Evolutionary conservation across 164 flowering plant species (phyloP).

Genomic region (Dillenia suffruticosa): DNA sequence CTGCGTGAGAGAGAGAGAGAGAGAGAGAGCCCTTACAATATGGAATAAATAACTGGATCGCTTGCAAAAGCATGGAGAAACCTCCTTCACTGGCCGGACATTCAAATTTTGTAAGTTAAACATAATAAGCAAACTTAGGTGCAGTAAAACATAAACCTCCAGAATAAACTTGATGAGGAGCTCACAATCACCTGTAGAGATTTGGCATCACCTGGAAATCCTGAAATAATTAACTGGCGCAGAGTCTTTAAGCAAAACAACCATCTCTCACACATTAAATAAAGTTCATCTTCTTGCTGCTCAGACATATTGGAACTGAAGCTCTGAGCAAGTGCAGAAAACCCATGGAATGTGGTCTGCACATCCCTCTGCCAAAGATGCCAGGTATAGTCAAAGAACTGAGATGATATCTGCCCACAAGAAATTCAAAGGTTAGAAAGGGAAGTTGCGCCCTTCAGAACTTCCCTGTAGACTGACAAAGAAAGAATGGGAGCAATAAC

Average conservation of each 20-base stretch:
- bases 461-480: too few species aligned
- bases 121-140: neutral
- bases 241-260: conserved; percentile 75
- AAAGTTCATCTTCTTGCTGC: conserved; percentile 65
- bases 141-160: neutral
- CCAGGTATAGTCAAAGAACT: conserved; percentile 85
- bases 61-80: conserved; percentile 74
- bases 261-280: conserved; percentile 86
- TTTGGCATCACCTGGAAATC: conserved; percentile 79
- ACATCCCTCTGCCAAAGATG: conserved; percentile 89
- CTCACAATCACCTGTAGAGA: conserved; percentile 56
- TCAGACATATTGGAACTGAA: conserved; percentile 31
- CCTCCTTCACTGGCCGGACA: conserved; percentile 82
- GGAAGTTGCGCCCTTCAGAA: too few species aligned
- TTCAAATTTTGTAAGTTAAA: conserved; percentile 40
- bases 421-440: too few species aligned
- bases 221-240: conserved; percentile 72
- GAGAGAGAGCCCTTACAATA: conserved; percentile 56
- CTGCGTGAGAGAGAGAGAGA: neutral
- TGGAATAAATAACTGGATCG: conserved; percentile 76
- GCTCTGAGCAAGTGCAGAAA: conserved; percentile 51
- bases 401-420: conserved; percentile 77
- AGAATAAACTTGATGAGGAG: neutral
- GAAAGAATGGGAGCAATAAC: too few species aligned
- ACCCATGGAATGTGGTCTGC: conserved; percentile 60